Evolutionary conservation across 306 rosid genomes (phyloP).

Genomic region (Trichosanthes cucumerina): DNA sequence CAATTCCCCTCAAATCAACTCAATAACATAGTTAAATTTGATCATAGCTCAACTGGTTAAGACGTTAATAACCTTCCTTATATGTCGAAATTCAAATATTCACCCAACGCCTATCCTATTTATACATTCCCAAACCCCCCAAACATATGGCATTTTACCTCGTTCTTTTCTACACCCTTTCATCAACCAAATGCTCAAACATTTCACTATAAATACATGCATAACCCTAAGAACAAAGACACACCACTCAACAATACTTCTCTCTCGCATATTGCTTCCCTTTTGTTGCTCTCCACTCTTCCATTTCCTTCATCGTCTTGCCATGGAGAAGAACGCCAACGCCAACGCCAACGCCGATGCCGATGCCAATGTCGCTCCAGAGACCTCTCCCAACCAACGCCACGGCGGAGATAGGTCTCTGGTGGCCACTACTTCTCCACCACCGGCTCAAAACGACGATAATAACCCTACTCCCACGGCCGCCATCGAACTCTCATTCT

Average conservation of each 20-base stretch:
- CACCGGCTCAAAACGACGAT: not conserved
- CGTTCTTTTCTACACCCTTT: not conserved
- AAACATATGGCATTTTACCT: not conserved
- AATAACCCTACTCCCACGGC: not conserved
- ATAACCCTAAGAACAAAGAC: not conserved
- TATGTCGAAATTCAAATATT: not conserved
- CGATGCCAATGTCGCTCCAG: not conserved
- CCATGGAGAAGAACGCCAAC: slow-evolving; percentile 6
- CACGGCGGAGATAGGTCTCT: not conserved
- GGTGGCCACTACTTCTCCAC: not conserved
- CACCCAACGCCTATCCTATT: not conserved
- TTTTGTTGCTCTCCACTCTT: not conserved
- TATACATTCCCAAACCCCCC: not conserved
- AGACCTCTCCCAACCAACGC: not conserved
- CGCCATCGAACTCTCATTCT: not conserved
- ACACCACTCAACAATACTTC: not conserved
- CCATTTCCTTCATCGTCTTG: not conserved
- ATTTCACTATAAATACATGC: not conserved
- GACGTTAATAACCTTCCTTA: not conserved
- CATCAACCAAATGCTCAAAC: not conserved
- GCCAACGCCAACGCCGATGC: not conserved
- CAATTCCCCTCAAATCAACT: no score
- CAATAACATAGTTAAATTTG: not conserved
- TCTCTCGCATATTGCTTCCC: not conserved
- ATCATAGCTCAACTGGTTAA: not conserved